phyloP scores from a whole-genome alignment of 352 stramenopile genomes.

The Elongisporangium anandrum region DNA sequence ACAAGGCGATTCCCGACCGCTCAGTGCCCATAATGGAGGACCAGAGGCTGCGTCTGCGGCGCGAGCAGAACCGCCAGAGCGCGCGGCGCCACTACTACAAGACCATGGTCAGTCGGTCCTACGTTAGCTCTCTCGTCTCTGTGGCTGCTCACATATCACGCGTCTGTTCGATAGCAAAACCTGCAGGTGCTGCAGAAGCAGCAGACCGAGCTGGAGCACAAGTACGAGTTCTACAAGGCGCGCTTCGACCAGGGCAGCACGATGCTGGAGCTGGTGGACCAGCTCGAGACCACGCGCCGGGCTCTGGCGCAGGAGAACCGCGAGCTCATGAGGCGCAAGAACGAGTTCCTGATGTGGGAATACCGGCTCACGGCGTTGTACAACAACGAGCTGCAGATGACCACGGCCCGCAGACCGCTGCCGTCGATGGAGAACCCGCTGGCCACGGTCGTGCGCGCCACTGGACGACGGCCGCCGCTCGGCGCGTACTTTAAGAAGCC shows the following conservation, averaged over 20 bases:
- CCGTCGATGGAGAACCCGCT: conserved; percentile 32
- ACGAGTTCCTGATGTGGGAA: neutral
- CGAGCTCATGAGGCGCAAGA: conserved; percentile 20
- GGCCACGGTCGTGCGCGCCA: conserved; percentile 8
- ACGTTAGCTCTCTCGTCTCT: neutral
- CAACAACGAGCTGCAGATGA: conserved; percentile 45
- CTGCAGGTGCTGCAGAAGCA: neutral
- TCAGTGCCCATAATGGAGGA: neutral
- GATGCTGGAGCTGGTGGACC: neutral
- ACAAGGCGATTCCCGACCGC: neutral
- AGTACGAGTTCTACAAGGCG: neutral
- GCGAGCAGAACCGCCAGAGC: neutral
- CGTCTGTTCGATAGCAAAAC: neutral
- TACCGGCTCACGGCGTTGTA: conserved; percentile 25
- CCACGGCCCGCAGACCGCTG: conserved; percentile 11
- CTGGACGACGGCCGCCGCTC: conserved; percentile 26
- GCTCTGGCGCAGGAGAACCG: conserved; percentile 47
- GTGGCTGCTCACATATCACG: neutral
- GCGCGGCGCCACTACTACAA: neutral
- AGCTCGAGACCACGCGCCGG: neutral
- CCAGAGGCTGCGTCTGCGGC: neutral
- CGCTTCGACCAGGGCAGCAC: neutral
- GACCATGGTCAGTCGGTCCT: neutral
- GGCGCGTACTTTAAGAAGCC: conserved; percentile 19
- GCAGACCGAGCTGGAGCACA: neutral